Percentiles rank a stretch among this genome's conserved stretches.
These are phyloP conservation scores for Kalaharituber pfeilii DNA, from an alignment of 2,329 filamentous ascomycete genomes.

Conservation along the genomic window DNA sequence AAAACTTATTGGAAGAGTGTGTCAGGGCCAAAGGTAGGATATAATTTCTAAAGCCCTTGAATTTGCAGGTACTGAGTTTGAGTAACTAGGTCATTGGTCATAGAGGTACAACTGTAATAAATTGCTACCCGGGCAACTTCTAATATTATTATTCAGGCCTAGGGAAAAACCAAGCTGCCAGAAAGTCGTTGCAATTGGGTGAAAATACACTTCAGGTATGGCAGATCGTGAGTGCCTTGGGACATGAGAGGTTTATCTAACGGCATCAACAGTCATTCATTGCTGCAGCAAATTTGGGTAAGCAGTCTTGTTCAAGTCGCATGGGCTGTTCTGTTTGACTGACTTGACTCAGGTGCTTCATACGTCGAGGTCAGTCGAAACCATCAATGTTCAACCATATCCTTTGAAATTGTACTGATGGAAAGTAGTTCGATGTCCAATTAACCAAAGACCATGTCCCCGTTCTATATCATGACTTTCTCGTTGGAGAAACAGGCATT, in stretches of 20 bases:
- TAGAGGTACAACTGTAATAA: conserved; percentile 31
- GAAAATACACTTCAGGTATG: conserved; percentile 68
- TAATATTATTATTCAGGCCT: conserved; percentile 42
- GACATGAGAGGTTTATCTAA: too few relatives aligned
- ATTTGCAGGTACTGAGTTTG: too few relatives aligned
- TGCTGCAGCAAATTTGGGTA: conserved; percentile 81
- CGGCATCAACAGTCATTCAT: too few relatives aligned
- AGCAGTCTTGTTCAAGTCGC: too few relatives aligned
- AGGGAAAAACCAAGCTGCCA: conserved; percentile 73
- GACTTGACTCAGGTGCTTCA: conserved; percentile 28
- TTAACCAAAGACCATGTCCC: conserved; percentile 97
- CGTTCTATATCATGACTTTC: conserved; percentile 95
- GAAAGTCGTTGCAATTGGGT: conserved; percentile 77
- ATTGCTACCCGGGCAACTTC: conserved; percentile 4
- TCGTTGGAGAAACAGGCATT: conserved; percentile 93
- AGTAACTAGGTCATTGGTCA: conserved; percentile 46
- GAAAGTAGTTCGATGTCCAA: conserved; percentile 59
- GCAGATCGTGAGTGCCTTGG: too few relatives aligned
- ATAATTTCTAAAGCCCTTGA: too few relatives aligned
- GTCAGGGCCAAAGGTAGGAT: conserved; percentile 55
- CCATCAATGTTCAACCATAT: neutral
- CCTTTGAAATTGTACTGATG: too few relatives aligned
- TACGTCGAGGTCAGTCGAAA: conserved; percentile 41
- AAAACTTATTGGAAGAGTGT: conserved; percentile 96
- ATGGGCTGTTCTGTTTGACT: too few relatives aligned